A percentile compares a stretch with the other conserved stretches of the same genome.
phyloP scores from a whole-genome alignment of 1,284 basidiomycete genomes.

The Cryptococcus sp. region DNA sequence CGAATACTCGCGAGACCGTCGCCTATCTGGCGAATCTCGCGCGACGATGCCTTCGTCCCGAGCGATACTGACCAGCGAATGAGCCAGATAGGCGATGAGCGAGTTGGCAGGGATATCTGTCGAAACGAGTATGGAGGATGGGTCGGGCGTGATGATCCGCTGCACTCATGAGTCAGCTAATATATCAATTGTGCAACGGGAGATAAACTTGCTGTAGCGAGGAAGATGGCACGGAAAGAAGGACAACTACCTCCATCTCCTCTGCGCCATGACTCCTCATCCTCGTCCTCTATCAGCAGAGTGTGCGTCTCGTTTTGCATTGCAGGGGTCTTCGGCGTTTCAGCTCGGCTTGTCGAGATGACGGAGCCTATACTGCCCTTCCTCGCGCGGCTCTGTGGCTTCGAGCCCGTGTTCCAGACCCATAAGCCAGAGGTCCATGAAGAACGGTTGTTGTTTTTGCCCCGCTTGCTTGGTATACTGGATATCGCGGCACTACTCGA shows the following conservation, averaged over 20 bases:
- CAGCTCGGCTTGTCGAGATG: neutral
- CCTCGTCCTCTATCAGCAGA: conserved; percentile 25
- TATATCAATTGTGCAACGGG: too few species aligned
- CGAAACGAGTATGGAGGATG: conserved; percentile 71
- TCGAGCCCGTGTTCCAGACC: conserved; percentile 33
- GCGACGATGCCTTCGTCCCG: conserved; percentile 67
- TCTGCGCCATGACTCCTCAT: conserved; percentile 36
- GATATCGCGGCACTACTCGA: neutral
- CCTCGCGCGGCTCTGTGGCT: conserved; percentile 5
- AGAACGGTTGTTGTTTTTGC: conserved; percentile 10
- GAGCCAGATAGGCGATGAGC: conserved; percentile 67
- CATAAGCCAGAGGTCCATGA: conserved; percentile 40
- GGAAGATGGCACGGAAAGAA: conserved; percentile 46
- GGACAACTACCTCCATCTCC: conserved; percentile 50
- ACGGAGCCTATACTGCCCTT: conserved; percentile 26
- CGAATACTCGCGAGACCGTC: conserved; percentile 20
- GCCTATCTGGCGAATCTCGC: conserved; percentile 28
- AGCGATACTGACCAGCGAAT: conserved; percentile 70
- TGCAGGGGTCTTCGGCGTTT: too few species aligned
- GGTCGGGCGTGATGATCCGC: conserved; percentile 82
- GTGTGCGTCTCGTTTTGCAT: too few species aligned
- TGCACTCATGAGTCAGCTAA: conserved; percentile 6
- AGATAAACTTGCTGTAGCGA: conserved; percentile 44
- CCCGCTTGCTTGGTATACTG: neutral
- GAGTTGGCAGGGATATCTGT: conserved; percentile 65